Evolutionary conservation across 495 filamentous ascomycete species (phyloP), one percentile per base, ranked within the genome.

Genomic region (Penicillium atrosanguineum): DNA sequence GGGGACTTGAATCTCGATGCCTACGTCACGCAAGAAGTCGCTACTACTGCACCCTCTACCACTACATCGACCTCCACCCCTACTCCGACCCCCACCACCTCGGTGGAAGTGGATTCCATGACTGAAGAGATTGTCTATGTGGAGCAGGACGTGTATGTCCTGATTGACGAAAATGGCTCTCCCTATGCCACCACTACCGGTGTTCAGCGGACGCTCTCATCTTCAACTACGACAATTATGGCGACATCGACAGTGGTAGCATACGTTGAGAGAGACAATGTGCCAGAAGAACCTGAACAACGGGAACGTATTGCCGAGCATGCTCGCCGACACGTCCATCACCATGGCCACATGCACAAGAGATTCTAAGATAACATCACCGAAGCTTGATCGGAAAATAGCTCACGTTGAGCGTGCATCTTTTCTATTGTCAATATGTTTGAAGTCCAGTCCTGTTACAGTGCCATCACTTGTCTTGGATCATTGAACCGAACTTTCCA

Each of bases 111-210:
- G 29, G 63, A 64, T n/a, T 52, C 55, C 9, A 44, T 71, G 36
- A 64, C 62, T 0, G 63, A 74, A 34, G 68, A 71, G 38, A 56
- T 71, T n/a, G 55, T 78, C 20, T 71, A 67, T 39, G 43, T 76
- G 23, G 58, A 70, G 39, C 63, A 66, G 20, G 63, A 76, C 20
- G 55, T 78, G n/a, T 44, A 64, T n/a, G 59, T 78, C 49, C 23
- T 69, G 34, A 53, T 70, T n/a, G 65, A 72, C 44, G 62, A 43
- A 1, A 44, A 68, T 7, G 64, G 67, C 11, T 25, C 42, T 14
- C 61, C 65, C 0, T 50, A 62, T 37, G 48, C 59, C 25, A 75
- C 72, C 7, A 58, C 42, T 31, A 63, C 59, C 29, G 67, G 64
- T 7, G 29, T 26, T 4, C 16, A 51, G 4, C 52, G 52, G 28